Evolutionary conservation across 257 asterid genomes (phyloP).

Genomic region (Petunia axillaris): DNA sequence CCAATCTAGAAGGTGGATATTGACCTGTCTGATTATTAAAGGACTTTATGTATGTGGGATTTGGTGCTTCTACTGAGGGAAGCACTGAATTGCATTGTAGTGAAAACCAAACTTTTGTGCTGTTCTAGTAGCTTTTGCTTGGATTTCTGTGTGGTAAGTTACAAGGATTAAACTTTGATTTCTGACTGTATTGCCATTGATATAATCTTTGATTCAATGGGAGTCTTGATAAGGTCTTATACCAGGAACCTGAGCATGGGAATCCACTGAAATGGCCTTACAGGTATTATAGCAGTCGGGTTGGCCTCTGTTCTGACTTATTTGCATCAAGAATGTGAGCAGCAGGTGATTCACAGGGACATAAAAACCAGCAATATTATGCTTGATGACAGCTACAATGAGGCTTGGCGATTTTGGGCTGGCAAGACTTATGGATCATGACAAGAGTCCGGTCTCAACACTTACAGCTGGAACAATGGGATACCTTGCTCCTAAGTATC

Average conservation of each 20-base stretch:
- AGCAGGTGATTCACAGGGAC: constrained; percentile 94
- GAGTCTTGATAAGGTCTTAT: constrained; percentile 66
- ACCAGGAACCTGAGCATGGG: constrained; percentile 45
- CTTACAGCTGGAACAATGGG: constrained; percentile 99
- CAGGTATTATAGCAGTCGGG: constrained; percentile 83
- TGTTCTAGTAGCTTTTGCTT: constrained; percentile 55
- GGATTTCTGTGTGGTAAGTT: too few species aligned
- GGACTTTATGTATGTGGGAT: constrained; percentile 79
- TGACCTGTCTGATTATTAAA: constrained; percentile 64
- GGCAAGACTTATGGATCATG: constrained; percentile 90
- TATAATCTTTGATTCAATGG: too few species aligned
- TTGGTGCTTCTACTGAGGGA: constrained; percentile 94
- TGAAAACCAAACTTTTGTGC: constrained; percentile 76
- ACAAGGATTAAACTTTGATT: too few species aligned
- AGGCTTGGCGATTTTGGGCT: constrained; percentile 89
- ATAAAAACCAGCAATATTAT: constrained; percentile 80
- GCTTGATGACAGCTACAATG: constrained; percentile 65
- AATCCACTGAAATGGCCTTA: constrained; percentile 65
- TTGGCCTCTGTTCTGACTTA: constrained; percentile 86
- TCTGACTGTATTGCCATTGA: too few species aligned
- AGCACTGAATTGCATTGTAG: constrained; percentile 79
- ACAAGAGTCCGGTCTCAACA: constrained; percentile 86
- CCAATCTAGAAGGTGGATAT: constrained; percentile 59
- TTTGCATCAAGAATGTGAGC: constrained; percentile 92
- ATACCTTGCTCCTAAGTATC: constrained; percentile 92